Conservation (phyloP, 2,329 filamentous ascomycete genomes). For the Plectosphaerella plurivora region DNA sequence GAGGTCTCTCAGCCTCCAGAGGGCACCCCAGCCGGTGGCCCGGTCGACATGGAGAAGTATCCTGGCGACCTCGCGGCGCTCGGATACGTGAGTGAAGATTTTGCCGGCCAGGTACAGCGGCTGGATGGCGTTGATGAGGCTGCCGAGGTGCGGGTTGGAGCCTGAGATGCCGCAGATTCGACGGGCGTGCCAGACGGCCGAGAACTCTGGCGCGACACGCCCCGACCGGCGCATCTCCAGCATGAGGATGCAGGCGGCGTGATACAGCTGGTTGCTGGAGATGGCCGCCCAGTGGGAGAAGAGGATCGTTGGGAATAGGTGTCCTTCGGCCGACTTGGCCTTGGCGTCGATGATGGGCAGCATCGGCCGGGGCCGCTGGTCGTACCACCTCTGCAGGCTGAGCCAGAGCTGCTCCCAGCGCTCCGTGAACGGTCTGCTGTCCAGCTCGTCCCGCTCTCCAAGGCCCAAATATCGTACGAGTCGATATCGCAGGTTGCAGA, state of each 20-base stretch:
- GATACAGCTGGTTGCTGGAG: conserved; percentile 47
- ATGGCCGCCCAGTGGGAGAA: conserved; percentile 46
- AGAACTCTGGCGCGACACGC: conserved; percentile 14
- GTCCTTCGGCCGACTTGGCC: conserved; percentile 14
- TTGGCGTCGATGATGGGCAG: conserved; percentile 17
- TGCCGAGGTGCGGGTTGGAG: conserved; percentile 44
- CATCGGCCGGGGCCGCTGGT: conserved; percentile 34
- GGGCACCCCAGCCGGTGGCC: conserved; percentile 43
- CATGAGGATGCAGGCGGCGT: conserved; percentile 44
- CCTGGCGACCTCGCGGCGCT: conserved; percentile 27
- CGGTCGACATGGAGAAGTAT: conserved; percentile 39
- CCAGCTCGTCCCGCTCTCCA: conserved; percentile 32
- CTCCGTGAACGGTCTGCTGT: conserved; percentile 27
- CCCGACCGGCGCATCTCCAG: conserved; percentile 34
- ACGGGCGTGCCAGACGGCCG: conserved; percentile 41
- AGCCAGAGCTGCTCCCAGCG: conserved; percentile 41
- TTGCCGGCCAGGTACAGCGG: conserved; percentile 46
- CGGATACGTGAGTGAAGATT: conserved; percentile 37
- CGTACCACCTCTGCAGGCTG: conserved; percentile 41
- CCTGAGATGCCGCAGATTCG: conserved; percentile 47
- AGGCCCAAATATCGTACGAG: conserved; percentile 31
- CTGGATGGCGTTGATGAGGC: conserved; percentile 47
- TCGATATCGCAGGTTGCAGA: conserved; percentile 37
- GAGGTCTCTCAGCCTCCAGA: conserved; percentile 44
- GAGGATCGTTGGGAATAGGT: conserved; percentile 40